A percentile compares a stretch with the other conserved stretches of the same genome.
Evolutionary conservation across 768 basidiomycete species (phyloP).

Genomic region (Amanita exitialis): DNA sequence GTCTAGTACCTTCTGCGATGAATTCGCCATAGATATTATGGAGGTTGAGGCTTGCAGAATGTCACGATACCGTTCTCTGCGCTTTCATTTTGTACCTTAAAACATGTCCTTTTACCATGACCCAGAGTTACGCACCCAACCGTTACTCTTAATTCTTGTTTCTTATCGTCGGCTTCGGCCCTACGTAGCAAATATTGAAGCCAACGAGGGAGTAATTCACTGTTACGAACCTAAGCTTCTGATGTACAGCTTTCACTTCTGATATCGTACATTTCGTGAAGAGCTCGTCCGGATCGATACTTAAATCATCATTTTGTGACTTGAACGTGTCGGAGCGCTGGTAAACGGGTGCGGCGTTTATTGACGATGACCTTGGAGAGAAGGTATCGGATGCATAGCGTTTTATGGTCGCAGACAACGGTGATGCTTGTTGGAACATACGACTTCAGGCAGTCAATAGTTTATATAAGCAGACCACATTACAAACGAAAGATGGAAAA

Average conservation of each 20-base stretch:
- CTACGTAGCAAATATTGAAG: conserved; percentile 22
- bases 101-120: conserved; percentile 5
- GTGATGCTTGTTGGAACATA: conserved; percentile 1
- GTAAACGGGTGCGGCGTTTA: background rate
- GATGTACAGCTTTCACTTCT: conserved; percentile 59
- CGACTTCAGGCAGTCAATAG: background rate
- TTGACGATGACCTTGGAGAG: background rate
- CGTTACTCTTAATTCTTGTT: conserved; percentile 82
- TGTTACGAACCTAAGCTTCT: conserved; percentile 48
- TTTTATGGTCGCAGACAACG: background rate
- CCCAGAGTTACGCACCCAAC: conserved; percentile 63
- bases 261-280: conserved; percentile 62
- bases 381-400: background rate
- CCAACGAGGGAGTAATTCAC: background rate
- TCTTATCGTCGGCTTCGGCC: conserved; percentile 76
- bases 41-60: conserved; percentile 79
- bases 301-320: conserved; percentile 5
- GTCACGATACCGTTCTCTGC: conserved; percentile 85
- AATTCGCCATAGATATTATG: conserved; percentile 66
- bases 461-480: conserved; percentile 4
- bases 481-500: background rate
- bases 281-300: conserved; percentile 57
- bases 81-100: conserved; percentile 38
- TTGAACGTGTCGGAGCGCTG: background rate
- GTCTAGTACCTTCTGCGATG: conserved; percentile 53